phyloP scores from a whole-genome alignment of 2,329 filamentous ascomycete species.

The Aureobasidium sp. region DNA sequence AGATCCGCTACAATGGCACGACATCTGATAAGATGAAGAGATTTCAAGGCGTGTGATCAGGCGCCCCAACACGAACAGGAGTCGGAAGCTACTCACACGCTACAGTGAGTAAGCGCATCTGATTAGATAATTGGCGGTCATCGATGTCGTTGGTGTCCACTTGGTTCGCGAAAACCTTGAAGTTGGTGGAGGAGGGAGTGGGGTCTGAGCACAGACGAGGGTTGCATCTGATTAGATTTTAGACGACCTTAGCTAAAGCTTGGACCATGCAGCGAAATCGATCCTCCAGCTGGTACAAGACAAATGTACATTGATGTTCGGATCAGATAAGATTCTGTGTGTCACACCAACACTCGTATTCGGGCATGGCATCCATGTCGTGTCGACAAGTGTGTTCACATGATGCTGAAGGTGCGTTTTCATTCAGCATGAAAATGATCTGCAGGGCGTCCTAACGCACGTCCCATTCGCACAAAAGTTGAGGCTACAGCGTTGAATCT shows the following conservation, averaged over 20 bases:
- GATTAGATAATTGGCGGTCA: neutral
- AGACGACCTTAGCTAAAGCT: neutral
- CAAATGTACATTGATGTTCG: neutral
- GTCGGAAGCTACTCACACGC: neutral
- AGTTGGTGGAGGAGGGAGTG: neutral
- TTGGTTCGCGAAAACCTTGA: neutral
- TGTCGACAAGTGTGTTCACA: too few relatives aligned
- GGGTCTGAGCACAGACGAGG: neutral
- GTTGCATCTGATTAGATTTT: constrained; percentile 6
- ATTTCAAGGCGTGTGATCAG: neutral
- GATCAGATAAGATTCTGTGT: constrained; percentile 1
- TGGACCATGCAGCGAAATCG: neutral
- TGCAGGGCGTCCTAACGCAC: neutral
- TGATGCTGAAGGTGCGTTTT: too few relatives aligned
- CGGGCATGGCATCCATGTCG: constrained; percentile 24
- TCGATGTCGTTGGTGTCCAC: neutral
- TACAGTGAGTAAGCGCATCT: neutral
- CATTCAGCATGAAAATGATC: neutral
- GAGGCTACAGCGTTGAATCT: neutral
- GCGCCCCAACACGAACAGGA: neutral
- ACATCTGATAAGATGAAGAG: constrained; percentile 13
- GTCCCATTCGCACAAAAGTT: neutral
- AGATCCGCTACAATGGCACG: neutral
- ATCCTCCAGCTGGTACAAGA: neutral
- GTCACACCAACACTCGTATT: constrained; percentile 33